These are phyloP conservation scores for Aureobasidium musti DNA, from an alignment of 2,329 filamentous ascomycete genomes.

Conservation along the genomic window DNA sequence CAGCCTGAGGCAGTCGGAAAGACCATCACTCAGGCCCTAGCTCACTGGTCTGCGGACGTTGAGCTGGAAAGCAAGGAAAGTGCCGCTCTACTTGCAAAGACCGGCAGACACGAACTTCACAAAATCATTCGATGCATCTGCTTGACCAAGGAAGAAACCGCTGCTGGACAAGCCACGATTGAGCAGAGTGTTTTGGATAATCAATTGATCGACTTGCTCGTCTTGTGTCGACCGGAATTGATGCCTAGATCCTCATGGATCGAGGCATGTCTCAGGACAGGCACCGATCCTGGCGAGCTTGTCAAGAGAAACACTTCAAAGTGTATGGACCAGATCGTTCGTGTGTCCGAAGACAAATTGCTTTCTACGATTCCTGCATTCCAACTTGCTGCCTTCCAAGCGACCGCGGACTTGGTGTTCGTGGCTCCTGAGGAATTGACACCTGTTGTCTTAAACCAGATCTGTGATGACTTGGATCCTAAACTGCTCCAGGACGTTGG, in stretches of 20 bases:
- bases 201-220: slow-evolving; percentile 75
- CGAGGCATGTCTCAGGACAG: slow-evolving; percentile 75
- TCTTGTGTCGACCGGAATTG: slow-evolving; percentile 75
- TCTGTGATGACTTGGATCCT: slow-evolving; percentile 71
- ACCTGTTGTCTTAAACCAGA: slow-evolving; percentile 70
- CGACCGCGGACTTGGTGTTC: slow-evolving; percentile 88
- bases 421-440: slow-evolving; percentile 84
- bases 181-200: slow-evolving; percentile 58
- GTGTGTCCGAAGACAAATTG: slow-evolving; percentile 45
- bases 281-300: slow-evolving; percentile 78
- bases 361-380: slow-evolving; percentile 54
- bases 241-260: slow-evolving; percentile 86
- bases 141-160: slow-evolving; percentile 55
- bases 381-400: slow-evolving; percentile 70
- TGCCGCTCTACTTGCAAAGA: slow-evolving; percentile 65
- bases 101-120: slow-evolving; percentile 65
- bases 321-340: slow-evolving; percentile 68
- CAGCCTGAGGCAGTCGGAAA: slow-evolving; percentile 60
- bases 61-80: slow-evolving; percentile 76
- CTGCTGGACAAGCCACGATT: slow-evolving; percentile 48
- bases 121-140: slow-evolving; percentile 64
- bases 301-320: slow-evolving; percentile 63
- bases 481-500: slow-evolving; percentile 71
- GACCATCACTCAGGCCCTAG: slow-evolving; percentile 71
- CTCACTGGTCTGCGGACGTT: slow-evolving; percentile 73